Evolutionary conservation across 768 basidiomycete genomes (phyloP), one percentile per base, ranked within the genome.

Genomic region (Russula ochroleuca): DNA sequence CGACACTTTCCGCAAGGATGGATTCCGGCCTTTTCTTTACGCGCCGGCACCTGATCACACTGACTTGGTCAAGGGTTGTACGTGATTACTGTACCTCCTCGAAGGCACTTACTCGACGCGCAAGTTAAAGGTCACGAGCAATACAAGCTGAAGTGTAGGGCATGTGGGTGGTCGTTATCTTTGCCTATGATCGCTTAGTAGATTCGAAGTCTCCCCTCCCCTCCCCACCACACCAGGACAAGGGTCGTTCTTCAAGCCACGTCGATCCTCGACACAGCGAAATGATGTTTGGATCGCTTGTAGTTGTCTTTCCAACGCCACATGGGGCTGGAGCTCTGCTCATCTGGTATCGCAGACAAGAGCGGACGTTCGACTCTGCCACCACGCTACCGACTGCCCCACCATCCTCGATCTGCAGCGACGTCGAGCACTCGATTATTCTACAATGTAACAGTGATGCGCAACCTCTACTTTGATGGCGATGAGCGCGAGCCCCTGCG

Each of bases 211-310:
- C n/a, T 21, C n/a, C 41, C 43, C n/a, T 21, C n/a, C 41, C 43
- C 11, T 45, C n/a, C n/a, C 43, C n/a, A 10, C 11, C 1, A 2
- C 17, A 1, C 17, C 55, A 80, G 79, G 74, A 1, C 68, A 75
- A 51, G 81, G 73, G 11, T 75, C 76, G 0, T 82, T 80, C 68
- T 83, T 83, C 75, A 81, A 81, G 66, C 45, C 78, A 1, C 82
- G 74, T 77, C 47, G 83, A 83, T 62, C 81, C 81, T 0, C 80
- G 79, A 6, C 76, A 77, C 9, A 68, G 71, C 7, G 72, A 73
- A 14, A 66, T 68, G 35, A 82, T 83, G 77, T 78, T 85, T 41
- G 82, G 79, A 1, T 83, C 83, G 1, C 75, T 85, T 10, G 78
- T 83, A 1, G 66, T 83, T 38, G 75, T 80, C 21, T 75, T 81